Base-by-base conservation (phyloP, 148 eudicot species). In the Nepenthes mirabilis region DNA sequence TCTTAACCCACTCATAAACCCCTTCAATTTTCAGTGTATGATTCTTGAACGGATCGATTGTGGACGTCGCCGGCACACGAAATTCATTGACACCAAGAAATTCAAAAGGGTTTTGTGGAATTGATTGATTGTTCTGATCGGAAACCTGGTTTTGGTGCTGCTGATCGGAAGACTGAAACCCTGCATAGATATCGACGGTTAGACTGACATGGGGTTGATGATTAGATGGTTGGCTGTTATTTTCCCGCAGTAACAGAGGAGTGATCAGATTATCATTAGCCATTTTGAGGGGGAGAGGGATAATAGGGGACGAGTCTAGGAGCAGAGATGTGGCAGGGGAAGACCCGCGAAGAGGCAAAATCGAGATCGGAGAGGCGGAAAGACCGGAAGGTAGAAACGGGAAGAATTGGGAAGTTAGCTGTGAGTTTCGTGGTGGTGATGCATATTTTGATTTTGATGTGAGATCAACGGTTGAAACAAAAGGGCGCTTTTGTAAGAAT, bases 1-100 rank as follows among this genome's bases (percentile, higher is more conserved):
- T 77, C 88, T 91, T 91, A 52, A 83, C 23, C 91, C 95, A 91
- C 78, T 91, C 98, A 68, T 91, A 91, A 58, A 88, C 52, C 64
- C 98, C 96, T 50, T 71, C 78, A 34, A 91, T 79, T 35, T 14
- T 65, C 9, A 61, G 59, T 33, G 96, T 91, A 43, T 85, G 86
- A 75, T 91, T 91, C 63, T 89, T 63, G 50, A 88, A 91, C 57
- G 98, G 98, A 53, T 91, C 96, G 5, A 87, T 60, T 0, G 88
- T 73, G 2, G 80, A 63, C 6, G 90, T 35, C 13, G 37, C 58
- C 7, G 85, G 84, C 14, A 75, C 70, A 11, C 51, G 69, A 60
- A 76, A 73, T 36, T 65, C 79, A 51, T 52, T 67, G 23, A 77
- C 65, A 10, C 93, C 90, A 47, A 85, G 67, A 55, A 87, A 79